Evolutionary conservation across 352 stramenopile genomes (phyloP).

Genomic region (Lagenidium sp.): DNA sequence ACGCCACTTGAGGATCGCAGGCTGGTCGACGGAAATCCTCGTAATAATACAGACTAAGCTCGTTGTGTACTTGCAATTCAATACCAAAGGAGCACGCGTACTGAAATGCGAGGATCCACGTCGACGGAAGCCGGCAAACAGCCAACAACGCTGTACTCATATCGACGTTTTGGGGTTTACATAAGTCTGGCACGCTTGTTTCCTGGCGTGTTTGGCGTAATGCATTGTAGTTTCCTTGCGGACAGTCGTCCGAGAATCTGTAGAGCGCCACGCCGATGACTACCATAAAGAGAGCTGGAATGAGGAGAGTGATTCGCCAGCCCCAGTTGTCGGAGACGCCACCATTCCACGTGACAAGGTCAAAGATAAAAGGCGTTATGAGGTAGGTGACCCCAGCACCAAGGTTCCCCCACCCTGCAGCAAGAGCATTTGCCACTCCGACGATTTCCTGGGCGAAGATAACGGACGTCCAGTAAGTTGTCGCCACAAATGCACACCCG

Average conservation of each 20-base stretch:
- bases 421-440: conserved; percentile 89
- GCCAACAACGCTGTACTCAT: conserved; percentile 17
- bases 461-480: conserved; percentile 89
- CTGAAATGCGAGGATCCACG: conserved; percentile 89
- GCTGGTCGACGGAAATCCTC: conserved; percentile 68
- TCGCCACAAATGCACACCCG: conserved; percentile 90
- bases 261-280: conserved; percentile 53
- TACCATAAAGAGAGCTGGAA: conserved; percentile 85
- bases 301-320: conserved; percentile 87
- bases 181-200: too few species aligned
- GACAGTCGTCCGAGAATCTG: conserved; percentile 85
- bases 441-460: conserved; percentile 93
- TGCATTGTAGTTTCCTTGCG: conserved; percentile 88
- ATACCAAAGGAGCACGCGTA: conserved; percentile 93
- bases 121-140: conserved; percentile 43
- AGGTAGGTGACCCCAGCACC: conserved; percentile 84
- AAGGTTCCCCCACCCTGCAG: conserved; percentile 91
- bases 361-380: conserved; percentile 86
- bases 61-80: conserved; percentile 93
- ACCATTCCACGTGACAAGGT: conserved; percentile 60
- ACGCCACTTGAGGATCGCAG: conserved; percentile 22
- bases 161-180: conserved; percentile 6
- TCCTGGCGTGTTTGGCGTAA: conserved; percentile 28
- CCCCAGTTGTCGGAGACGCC: conserved; percentile 58
- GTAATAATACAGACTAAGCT: conserved; percentile 86